A percentile compares a stretch with the other conserved stretches of the same genome.
Evolutionary conservation across 164 flowering plant species (phyloP).

Genomic region (Vitis rotundifolia): DNA sequence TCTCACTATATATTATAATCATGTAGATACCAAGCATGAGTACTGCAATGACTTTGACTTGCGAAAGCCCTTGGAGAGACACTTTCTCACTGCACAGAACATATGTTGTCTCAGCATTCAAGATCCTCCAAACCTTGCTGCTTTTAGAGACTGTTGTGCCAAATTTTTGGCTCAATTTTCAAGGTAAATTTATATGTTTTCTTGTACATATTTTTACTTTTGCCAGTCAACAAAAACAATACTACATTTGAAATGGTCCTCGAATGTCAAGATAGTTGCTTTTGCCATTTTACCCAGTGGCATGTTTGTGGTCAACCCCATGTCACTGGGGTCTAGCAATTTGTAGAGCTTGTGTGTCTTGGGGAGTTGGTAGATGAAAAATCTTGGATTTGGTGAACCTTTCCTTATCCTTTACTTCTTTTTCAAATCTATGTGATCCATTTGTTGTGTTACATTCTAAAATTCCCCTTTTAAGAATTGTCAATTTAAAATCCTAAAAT

Average conservation of each 20-base stretch:
- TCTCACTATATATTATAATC: constrained; percentile 16
- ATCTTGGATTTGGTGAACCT: too few species aligned
- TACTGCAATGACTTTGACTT: constrained; percentile 91
- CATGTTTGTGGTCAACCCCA: too few species aligned
- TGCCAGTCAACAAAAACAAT: too few species aligned
- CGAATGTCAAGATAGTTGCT: neutral
- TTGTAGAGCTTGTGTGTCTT: too few species aligned
- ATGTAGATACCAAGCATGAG: constrained; percentile 58
- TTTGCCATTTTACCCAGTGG: neutral
- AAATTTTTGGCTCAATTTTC: constrained; percentile 60
- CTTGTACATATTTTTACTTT: neutral
- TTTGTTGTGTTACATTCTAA: too few species aligned
- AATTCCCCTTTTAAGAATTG: too few species aligned
- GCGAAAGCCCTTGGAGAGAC: constrained; percentile 85
- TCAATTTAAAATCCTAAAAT: too few species aligned
- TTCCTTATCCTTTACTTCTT: too few species aligned
- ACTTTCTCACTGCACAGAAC: constrained; percentile 45
- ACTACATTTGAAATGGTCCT: too few species aligned
- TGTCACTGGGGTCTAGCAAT: too few species aligned
- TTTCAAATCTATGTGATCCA: too few species aligned
- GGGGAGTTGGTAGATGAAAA: too few species aligned
- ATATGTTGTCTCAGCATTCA: constrained; percentile 71
- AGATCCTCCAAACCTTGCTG: constrained; percentile 43
- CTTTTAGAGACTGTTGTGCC: constrained; percentile 65
- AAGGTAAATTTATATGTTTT: constrained; percentile 42